Percentiles rank a stretch among this genome's conserved stretches.
These are phyloP conservation scores for Cyphellophora attinorum DNA, from an alignment of 2,329 filamentous ascomycete species.

Conservation along the genomic window DNA sequence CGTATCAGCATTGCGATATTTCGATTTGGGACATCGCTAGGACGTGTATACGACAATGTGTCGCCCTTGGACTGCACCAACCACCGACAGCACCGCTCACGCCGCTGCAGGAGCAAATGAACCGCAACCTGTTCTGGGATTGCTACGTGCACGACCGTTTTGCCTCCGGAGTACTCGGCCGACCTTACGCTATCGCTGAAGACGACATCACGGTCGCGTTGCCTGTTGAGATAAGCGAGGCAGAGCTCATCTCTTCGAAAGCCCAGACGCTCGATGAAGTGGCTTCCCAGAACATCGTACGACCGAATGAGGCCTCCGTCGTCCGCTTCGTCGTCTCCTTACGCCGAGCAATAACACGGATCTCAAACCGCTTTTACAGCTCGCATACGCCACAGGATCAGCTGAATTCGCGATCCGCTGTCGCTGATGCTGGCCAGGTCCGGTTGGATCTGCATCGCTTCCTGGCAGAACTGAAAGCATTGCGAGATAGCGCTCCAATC, in stretches of 20 bases:
- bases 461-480: slow-evolving; percentile 25
- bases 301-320: slow-evolving; percentile 26
- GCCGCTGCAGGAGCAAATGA: slow-evolving; percentile 26
- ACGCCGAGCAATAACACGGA: slow-evolving; percentile 29
- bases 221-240: slow-evolving; percentile 26
- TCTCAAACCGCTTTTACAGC: slow-evolving; percentile 4
- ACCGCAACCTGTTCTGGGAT: slow-evolving; percentile 34
- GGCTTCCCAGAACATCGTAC: slow-evolving; percentile 8
- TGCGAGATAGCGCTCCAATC: slow-evolving; percentile 25
- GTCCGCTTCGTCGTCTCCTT: slow-evolving; percentile 31
- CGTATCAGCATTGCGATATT: slow-evolving; percentile 33
- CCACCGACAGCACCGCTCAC: slow-evolving; percentile 5
- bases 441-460: slow-evolving; percentile 19
- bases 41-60: slow-evolving; percentile 31
- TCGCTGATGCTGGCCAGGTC: slow-evolving; percentile 3
- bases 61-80: slow-evolving; percentile 28
- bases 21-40: slow-evolving; percentile 33
- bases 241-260: slow-evolving; percentile 20
- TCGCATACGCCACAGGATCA: background rate
- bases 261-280: slow-evolving; percentile 8
- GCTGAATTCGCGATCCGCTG: background rate
- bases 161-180: slow-evolving; percentile 31
- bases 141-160: slow-evolving; percentile 38
- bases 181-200: slow-evolving; percentile 34
- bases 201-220: slow-evolving; percentile 28